Percentiles rank a stretch among this genome's conserved stretches.
These are phyloP conservation scores for Suillus weaverae DNA, from an alignment of 768 basidiomycete species.

Conservation along the genomic window DNA sequence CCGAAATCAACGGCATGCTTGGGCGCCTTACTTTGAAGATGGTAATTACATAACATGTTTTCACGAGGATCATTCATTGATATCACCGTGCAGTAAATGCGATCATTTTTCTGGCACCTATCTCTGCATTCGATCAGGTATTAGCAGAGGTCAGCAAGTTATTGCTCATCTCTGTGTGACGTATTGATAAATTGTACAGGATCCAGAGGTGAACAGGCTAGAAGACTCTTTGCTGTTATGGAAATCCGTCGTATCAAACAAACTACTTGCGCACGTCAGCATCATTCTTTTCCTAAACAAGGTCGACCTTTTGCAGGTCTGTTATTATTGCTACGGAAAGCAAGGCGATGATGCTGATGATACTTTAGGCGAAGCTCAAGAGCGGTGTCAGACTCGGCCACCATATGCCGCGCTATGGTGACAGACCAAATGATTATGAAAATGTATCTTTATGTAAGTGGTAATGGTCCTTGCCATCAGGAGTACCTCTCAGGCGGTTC, in stretches of 20 bases:
- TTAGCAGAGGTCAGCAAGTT: conserved; percentile 60
- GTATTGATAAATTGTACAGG: conserved; percentile 42
- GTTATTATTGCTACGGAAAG: conserved; percentile 13
- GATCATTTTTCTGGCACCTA: conserved; percentile 86
- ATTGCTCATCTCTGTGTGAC: conserved; percentile 11
- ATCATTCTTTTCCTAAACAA: conserved; percentile 85
- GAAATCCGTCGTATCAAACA: conserved; percentile 72
- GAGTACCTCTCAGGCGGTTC: conserved; percentile 2
- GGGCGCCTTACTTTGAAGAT: conserved; percentile 88
- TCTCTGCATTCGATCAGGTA: conserved; percentile 85
- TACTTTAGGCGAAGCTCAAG: conserved; percentile 64
- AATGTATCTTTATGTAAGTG: conserved; percentile 70
- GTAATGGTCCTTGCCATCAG: conserved; percentile 4
- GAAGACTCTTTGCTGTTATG: conserved; percentile 80
- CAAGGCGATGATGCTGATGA: conserved; percentile 4
- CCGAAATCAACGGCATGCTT: conserved; percentile 78
- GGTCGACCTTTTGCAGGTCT: conserved; percentile 71
- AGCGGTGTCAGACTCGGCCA: conserved; percentile 71
- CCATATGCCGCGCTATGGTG: conserved; percentile 69
- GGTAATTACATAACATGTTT: conserved; percentile 40
- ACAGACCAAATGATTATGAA: conserved; percentile 78
- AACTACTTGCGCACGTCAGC: conserved; percentile 69
- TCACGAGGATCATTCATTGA: conserved; percentile 5
- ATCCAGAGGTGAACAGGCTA: conserved; percentile 69
- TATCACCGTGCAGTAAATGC: conserved; percentile 60